Percentiles rank a stretch among this genome's conserved stretches.
Conservation (phyloP, 2,329 filamentous ascomycete genomes). For the Capronia epimyces region DNA sequence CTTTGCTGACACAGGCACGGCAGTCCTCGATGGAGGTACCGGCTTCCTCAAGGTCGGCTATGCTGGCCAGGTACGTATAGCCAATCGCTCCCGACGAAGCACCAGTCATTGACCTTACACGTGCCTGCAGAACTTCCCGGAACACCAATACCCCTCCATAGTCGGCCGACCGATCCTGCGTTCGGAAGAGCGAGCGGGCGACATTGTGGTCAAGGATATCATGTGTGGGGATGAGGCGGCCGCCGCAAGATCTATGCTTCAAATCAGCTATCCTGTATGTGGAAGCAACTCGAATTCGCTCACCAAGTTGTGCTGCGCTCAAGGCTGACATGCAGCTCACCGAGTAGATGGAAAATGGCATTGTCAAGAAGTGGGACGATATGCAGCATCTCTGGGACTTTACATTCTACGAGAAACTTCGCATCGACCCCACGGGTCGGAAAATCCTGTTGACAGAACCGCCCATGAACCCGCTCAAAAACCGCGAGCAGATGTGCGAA, state of each 20-base stretch:
- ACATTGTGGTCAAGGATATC: constrained; percentile 85
- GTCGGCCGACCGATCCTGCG: constrained; percentile 95
- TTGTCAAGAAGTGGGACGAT: constrained; percentile 99
- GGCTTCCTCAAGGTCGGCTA: constrained; percentile 99
- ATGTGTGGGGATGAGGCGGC: constrained; percentile 99
- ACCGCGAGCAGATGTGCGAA: constrained; percentile 96
- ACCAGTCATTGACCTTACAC: constrained; percentile 15
- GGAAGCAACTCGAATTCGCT: neutral
- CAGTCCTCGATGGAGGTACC: constrained; percentile 98
- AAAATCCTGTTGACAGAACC: constrained; percentile 98
- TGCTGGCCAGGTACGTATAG: constrained; percentile 66
- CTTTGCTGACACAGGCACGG: constrained; percentile 30
- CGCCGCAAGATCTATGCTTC: constrained; percentile 90
- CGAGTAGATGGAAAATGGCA: constrained; percentile 92
- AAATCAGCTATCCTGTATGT: constrained; percentile 87
- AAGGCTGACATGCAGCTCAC: neutral
- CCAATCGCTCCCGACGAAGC: neutral
- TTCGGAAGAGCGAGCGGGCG: constrained; percentile 78
- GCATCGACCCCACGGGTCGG: constrained; percentile 79
- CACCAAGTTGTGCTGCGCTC: neutral
- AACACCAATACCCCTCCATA: constrained; percentile 97
- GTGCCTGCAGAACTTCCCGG: constrained; percentile 80
- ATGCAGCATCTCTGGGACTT: constrained; percentile 99
- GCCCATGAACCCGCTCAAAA: constrained; percentile 94
- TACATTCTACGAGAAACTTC: constrained; percentile 96